phyloP scores from a whole-genome alignment of 108 stramenopile genomes.

The Skeletonema marinoi region DNA sequence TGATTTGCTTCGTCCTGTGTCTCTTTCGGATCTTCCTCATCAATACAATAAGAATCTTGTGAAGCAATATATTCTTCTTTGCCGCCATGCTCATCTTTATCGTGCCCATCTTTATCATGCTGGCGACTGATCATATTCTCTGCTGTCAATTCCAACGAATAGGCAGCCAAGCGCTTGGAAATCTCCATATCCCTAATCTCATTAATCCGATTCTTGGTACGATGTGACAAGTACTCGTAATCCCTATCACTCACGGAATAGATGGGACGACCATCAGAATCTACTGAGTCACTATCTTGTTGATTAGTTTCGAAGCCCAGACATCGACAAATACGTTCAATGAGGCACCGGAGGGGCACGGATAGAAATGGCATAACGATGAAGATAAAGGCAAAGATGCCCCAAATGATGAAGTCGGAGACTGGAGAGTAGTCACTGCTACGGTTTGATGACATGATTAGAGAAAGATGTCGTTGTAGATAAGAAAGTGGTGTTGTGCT shows the following conservation, averaged over 20 bases:
- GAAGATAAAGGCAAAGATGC: slow-evolving; percentile 7
- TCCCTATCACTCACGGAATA: not conserved
- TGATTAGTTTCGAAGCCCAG: not conserved
- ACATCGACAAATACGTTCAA: not conserved
- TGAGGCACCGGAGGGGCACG: not conserved
- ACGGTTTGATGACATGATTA: no score
- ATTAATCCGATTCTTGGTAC: not conserved
- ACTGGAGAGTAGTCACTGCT: not conserved
- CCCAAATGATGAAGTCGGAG: slow-evolving; percentile 18
- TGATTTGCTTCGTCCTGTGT: no score
- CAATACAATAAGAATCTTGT: no score
- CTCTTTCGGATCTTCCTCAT: no score
- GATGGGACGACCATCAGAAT: not conserved
- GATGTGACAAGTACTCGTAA: not conserved
- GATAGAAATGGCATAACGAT: slow-evolving; percentile 7
- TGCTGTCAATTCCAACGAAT: not conserved
- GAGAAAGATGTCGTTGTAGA: not conserved
- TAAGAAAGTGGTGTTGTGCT: not conserved
- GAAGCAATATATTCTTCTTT: no score
- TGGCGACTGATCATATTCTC: not conserved
- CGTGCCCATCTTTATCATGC: not conserved
- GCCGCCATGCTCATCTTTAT: not conserved
- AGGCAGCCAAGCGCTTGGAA: not conserved
- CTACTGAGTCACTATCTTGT: not conserved
- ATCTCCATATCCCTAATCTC: not conserved